Evolutionary conservation across 306 rosid species (phyloP).

Genomic region (Prosopis cineraria): DNA sequence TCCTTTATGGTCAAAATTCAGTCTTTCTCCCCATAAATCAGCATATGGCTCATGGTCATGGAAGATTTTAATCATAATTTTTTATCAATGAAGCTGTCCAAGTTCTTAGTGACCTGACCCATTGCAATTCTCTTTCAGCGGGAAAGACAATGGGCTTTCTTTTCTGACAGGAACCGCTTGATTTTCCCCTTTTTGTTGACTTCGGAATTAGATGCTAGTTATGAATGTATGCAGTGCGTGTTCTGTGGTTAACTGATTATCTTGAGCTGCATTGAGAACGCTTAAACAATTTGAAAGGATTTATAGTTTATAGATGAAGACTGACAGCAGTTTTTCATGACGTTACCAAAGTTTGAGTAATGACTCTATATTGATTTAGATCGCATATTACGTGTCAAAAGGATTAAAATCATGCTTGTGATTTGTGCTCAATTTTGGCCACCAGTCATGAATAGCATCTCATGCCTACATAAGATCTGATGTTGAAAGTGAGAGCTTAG

Average conservation of each 20-base stretch:
- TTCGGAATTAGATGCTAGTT: slow-evolving; percentile 5
- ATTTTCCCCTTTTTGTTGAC: slow-evolving; percentile 6
- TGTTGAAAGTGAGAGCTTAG: neutral
- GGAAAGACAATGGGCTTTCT: neutral
- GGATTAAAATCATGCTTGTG: slow-evolving; percentile 18
- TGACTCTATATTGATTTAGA: slow-evolving; percentile 1
- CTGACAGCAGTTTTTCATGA: neutral
- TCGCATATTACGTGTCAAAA: neutral
- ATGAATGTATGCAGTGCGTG: neutral
- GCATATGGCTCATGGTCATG: neutral
- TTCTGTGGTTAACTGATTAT: neutral
- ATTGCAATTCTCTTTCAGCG: neutral
- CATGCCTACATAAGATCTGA: neutral
- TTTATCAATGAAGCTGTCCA: slow-evolving; percentile 3
- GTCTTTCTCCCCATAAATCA: neutral
- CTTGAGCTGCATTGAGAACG: slow-evolving; percentile 24
- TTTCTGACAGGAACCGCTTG: neutral
- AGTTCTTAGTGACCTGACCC: neutral
- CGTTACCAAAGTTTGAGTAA: neutral
- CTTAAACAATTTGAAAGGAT: neutral
- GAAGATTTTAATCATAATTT: slow-evolving; percentile 11
- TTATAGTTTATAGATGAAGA: neutral
- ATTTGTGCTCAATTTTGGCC: slow-evolving; percentile 3
- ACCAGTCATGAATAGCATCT: slow-evolving; percentile 4
- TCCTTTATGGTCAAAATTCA: slow-evolving; percentile 4